phyloP scores from a whole-genome alignment of 2,329 filamentous ascomycete genomes.

The Parasarocladium wereldwijsianum region DNA sequence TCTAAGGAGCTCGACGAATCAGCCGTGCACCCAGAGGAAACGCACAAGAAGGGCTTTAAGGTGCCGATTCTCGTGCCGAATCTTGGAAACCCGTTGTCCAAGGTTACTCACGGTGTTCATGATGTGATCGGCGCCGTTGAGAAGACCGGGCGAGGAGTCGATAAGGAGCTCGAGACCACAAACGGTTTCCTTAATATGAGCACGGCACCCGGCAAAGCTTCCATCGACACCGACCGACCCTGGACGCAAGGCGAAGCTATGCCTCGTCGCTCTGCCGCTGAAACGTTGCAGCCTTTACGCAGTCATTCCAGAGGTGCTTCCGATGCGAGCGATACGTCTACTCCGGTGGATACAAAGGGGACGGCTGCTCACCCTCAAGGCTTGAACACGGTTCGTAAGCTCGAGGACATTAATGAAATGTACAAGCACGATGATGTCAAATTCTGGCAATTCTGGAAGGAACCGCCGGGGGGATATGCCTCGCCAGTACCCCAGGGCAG shows the following conservation, averaged over 20 bases:
- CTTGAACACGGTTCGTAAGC: conserved; percentile 37
- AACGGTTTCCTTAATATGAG: conserved; percentile 33
- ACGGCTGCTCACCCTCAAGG: conserved; percentile 3
- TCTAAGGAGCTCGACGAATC: conserved; percentile 11
- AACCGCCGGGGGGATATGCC: conserved; percentile 43
- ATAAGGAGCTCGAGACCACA: conserved; percentile 36
- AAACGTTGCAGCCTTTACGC: conserved; percentile 18
- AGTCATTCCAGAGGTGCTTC: conserved; percentile 22
- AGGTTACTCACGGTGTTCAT: conserved; percentile 34
- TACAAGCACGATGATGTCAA: conserved; percentile 27
- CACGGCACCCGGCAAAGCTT: conserved; percentile 8
- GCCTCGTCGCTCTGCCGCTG: conserved; percentile 8
- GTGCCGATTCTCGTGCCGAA: conserved; percentile 17
- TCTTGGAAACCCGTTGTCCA: conserved; percentile 24
- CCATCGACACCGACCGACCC: conserved; percentile 10
- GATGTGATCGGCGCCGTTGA: conserved; percentile 24
- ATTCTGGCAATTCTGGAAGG: conserved; percentile 54
- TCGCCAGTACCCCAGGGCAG: conserved; percentile 45
- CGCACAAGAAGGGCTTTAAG: conserved; percentile 10
- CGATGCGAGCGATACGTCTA: conserved; percentile 19
- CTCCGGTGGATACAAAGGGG: conserved; percentile 3
- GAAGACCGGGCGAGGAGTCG: conserved; percentile 33
- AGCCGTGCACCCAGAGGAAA: conserved; percentile 9
- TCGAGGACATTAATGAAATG: conserved; percentile 33
- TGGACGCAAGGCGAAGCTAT: conserved; percentile 13